phyloP scores from a whole-genome alignment of 2,329 filamentous ascomycete genomes.

The Helicocarpus griseus region DNA sequence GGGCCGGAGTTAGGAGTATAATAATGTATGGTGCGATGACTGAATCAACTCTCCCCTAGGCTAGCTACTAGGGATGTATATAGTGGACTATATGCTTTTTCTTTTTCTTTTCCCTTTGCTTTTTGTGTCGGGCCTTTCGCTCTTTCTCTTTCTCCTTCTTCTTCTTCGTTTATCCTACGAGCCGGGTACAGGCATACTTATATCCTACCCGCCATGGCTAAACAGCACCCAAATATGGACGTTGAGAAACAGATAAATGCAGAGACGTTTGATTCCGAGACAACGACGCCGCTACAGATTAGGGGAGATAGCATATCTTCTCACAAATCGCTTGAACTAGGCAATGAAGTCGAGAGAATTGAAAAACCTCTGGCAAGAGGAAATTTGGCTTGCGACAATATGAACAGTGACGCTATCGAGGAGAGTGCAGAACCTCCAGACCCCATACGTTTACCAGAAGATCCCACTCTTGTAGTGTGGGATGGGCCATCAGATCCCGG shows the following conservation, averaged over 20 bases:
- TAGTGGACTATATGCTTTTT: background rate
- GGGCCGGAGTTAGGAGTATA: too few species aligned
- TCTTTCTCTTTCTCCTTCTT: background rate
- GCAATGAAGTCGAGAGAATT: background rate
- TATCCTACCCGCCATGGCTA: too few species aligned
- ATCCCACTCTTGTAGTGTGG: conserved; percentile 2
- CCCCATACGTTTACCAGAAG: background rate
- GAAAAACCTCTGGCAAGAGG: background rate
- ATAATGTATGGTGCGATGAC: too few species aligned
- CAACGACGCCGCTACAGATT: background rate
- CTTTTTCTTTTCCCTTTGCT: background rate
- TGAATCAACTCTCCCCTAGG: too few species aligned
- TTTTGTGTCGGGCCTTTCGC: too few species aligned
- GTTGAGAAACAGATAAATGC: background rate
- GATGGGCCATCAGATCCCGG: conserved; percentile 1
- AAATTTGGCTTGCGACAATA: background rate
- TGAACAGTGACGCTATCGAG: background rate
- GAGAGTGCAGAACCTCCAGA: background rate
- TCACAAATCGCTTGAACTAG: background rate
- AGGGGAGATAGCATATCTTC: background rate
- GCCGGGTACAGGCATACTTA: background rate
- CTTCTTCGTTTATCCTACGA: background rate
- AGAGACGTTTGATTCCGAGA: background rate
- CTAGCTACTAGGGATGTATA: background rate
- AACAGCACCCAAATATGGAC: background rate